Conservation (phyloP, 768 basidiomycete species). For the Kwoniella newhampshirensis region DNA sequence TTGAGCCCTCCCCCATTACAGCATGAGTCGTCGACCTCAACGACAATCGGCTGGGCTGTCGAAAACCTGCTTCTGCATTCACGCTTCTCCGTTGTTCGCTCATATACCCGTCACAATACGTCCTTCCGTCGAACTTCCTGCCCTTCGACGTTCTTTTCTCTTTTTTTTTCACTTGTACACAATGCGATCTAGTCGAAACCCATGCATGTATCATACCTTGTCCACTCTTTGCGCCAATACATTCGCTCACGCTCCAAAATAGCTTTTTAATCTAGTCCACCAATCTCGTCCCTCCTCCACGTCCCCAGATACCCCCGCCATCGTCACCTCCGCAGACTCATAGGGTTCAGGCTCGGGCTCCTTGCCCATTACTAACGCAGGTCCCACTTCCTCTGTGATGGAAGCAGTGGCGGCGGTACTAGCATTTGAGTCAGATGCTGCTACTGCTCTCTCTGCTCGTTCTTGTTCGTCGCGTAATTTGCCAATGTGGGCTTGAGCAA, state of each 20-base stretch:
- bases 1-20: too few species aligned
- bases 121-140: too few species aligned
- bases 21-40: too few species aligned
- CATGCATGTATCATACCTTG: slow-evolving; percentile 3
- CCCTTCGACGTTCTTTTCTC: too few species aligned
- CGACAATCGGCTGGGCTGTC: too few species aligned
- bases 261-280: neutral
- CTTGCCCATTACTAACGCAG: neutral
- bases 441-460: neutral
- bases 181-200: neutral
- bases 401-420: neutral
- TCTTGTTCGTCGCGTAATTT: slow-evolving; percentile 21
- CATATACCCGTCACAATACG: too few species aligned
- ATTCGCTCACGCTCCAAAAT: neutral
- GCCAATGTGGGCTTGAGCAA: slow-evolving; percentile 30
- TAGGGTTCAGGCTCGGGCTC: neutral
- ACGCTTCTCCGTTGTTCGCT: too few species aligned
- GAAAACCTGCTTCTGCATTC: too few species aligned
- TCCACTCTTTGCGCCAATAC: too few species aligned
- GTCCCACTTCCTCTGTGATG: slow-evolving; percentile 10
- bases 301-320: neutral
- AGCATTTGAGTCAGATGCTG: neutral
- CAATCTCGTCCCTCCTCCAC: neutral
- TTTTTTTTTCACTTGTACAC: too few species aligned
- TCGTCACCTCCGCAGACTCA: neutral